Evolutionary conservation across 2,329 filamentous ascomycete genomes (phyloP), one percentile per base, ranked within the genome.

Genomic region (Penicillium olsonii): DNA sequence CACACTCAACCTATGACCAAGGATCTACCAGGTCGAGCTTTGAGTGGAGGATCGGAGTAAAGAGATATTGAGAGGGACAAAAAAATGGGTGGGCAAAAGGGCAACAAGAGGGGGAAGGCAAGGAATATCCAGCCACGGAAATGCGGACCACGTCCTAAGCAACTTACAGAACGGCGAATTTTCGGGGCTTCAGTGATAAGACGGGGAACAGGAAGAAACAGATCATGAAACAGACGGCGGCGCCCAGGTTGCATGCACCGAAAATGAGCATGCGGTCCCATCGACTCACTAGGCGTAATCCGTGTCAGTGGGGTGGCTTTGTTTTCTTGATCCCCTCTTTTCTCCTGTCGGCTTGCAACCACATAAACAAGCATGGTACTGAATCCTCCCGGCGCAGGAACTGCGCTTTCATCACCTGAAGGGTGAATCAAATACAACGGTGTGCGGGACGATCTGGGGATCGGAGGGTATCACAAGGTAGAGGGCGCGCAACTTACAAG

Each of bases 191-290:
- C 58, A 90, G 73, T 59, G 88, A 82, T 60, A 96, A 81, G 53
- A 92, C 80, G 46, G 92, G 92, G 75, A 95, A 92, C 49, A 97
- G 79, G 62, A 87, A 87, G 76, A 97, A 95, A 78, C 89, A 73
- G 64, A 95, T 84, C 69, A 95, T 84, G 78, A 99, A 97, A 78
- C 95, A 92, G 60, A 88, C 90, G 57, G 90, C 79, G 56, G 94
- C 91, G 54, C 87, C 91, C 62, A 96, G 73, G 74, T 96, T 95
- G 77, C 92, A 95, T 67, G 87, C 90, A 58, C 83, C 87, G 74
- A 99, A 99, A 65, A 97, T 83, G 70, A 99, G 80, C 68, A 97
- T 77, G 50, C 92, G 88, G 75, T 99, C 94, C 94, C 92, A 97
- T 76, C 92, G 84, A 76, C 90, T 96, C 78, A 99, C 94, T 97